Percentiles rank a stretch among this genome's conserved stretches.
phyloP scores from a whole-genome alignment of 2,329 filamentous ascomycete genomes.

The Daldinia eschscholtzii region DNA sequence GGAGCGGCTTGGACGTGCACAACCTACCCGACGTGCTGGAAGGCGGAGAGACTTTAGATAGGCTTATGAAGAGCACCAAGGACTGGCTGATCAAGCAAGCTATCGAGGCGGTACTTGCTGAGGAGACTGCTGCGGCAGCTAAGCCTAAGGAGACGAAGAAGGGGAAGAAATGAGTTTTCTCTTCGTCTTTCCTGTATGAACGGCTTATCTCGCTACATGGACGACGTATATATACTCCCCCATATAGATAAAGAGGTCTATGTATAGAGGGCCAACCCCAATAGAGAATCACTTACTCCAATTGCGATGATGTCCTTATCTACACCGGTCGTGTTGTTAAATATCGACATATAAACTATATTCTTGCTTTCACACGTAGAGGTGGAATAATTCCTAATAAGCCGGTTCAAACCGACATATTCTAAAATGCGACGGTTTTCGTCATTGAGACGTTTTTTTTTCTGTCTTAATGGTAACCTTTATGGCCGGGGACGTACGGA shows the following conservation, averaged over 20 bases:
- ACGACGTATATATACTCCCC: not conserved
- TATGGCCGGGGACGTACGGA: slow-evolving; percentile 9
- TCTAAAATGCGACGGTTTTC: slow-evolving; percentile 14
- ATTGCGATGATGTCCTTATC: not conserved
- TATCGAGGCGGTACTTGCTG: slow-evolving; percentile 75
- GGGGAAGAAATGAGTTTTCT: slow-evolving; percentile 35
- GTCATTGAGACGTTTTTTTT: not conserved
- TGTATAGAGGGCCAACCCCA: not conserved
- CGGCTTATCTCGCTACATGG: not conserved
- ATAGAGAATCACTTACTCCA: not conserved
- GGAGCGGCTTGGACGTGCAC: slow-evolving; percentile 82
- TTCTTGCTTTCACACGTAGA: not conserved
- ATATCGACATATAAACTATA: not conserved
- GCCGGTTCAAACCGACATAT: slow-evolving; percentile 17
- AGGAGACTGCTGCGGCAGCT: slow-evolving; percentile 62
- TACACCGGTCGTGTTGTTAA: not conserved
- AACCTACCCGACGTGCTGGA: slow-evolving; percentile 84
- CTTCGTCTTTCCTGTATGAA: not conserved
- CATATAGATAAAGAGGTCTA: not conserved
- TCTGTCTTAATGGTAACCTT: not conserved
- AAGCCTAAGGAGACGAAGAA: slow-evolving; percentile 46
- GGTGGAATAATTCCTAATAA: not conserved
- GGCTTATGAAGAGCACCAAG: slow-evolving; percentile 81
- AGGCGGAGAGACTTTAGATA: slow-evolving; percentile 78
- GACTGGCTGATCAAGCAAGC: slow-evolving; percentile 82